Conservation (phyloP, 306 rosid species). For the Ceratonia siliqua region DNA sequence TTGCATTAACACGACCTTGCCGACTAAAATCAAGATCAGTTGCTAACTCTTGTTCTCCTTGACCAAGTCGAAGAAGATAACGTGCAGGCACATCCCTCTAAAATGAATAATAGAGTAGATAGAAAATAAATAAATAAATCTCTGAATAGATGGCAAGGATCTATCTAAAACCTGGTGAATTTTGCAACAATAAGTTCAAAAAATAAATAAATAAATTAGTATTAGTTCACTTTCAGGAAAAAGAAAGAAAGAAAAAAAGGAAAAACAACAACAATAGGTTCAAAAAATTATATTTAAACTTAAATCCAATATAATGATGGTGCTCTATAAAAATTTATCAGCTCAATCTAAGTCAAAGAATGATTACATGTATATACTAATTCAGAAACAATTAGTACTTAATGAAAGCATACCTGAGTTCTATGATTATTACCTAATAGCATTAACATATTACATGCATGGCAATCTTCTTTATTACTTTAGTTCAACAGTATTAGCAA, state of each 20-base stretch:
- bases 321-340: background rate
- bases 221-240: conserved; percentile 11
- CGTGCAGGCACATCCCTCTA: conserved; percentile 99
- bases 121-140: conserved; percentile 9
- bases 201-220: conserved; percentile 23
- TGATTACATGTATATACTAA: background rate
- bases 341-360: conserved; percentile 11
- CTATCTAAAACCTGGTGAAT: background rate
- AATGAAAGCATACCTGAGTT: background rate
- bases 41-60: conserved; percentile 98
- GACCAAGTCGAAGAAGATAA: conserved; percentile 99
- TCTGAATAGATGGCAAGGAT: background rate
- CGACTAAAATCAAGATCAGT: conserved; percentile 98
- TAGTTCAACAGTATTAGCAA: background rate
- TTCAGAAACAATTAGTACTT: background rate
- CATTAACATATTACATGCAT: background rate
- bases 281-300: background rate
- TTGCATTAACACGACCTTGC: conserved; percentile 98
- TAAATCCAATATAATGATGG: background rate
- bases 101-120: conserved; percentile 31
- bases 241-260: no score
- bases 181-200: no score
- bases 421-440: background rate
- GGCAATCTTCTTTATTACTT: background rate
- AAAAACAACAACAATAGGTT: background rate